Percentiles rank a stretch among this genome's conserved stretches.
Evolutionary conservation across 352 stramenopile species (phyloP).

Genomic region (Globisporangium ultimum): DNA sequence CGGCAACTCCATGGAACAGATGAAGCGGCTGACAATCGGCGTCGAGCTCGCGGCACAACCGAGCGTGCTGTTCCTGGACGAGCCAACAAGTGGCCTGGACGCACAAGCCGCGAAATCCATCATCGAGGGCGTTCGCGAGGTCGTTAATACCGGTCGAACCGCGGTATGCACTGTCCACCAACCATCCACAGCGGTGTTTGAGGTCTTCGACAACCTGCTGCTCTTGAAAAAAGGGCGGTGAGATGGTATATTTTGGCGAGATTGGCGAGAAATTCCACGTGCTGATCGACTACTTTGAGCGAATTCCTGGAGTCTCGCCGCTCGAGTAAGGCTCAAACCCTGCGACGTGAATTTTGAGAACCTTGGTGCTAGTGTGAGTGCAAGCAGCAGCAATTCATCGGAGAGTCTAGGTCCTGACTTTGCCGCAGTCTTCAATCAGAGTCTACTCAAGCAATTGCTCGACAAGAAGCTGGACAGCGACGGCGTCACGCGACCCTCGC

Average conservation of each 20-base stretch:
- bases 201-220: constrained; percentile 66
- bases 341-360: too few species aligned
- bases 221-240: constrained; percentile 42
- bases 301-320: too few species aligned
- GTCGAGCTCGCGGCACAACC: constrained; percentile 78
- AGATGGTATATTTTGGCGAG: neutral
- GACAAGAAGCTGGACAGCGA: constrained; percentile 20
- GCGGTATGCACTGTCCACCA: constrained; percentile 85
- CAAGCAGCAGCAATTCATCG: constrained; percentile 1
- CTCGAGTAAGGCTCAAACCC: too few species aligned
- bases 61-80: constrained; percentile 58
- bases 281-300: too few species aligned
- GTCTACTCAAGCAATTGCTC: constrained; percentile 22
- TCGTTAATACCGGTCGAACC: neutral
- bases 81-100: constrained; percentile 37
- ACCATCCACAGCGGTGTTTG: constrained; percentile 66
- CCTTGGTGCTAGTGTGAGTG: neutral
- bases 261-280: neutral
- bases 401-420: constrained; percentile 20
- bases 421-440: constrained; percentile 30
- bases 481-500: constrained; percentile 27
- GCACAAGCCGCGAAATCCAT: constrained; percentile 36
- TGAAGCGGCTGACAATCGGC: constrained; percentile 44
- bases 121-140: constrained; percentile 36
- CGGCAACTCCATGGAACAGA: constrained; percentile 20